These are phyloP conservation scores for Nitzschia sp. DNA, from an alignment of 108 stramenopile genomes.

Conservation along the genomic window DNA sequence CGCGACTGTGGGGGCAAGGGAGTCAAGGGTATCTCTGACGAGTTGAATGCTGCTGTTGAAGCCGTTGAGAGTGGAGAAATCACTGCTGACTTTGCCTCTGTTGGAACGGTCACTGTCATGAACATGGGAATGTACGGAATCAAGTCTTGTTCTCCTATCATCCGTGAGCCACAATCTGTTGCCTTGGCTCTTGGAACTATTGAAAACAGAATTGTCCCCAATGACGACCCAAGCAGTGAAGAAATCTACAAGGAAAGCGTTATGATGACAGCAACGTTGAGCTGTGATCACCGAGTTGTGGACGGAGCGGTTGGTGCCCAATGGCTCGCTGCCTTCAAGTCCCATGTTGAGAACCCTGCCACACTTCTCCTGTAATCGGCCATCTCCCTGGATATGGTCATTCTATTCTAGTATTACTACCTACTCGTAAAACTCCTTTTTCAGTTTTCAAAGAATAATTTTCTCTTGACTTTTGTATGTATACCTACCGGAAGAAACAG, in stretches of 20 bases:
- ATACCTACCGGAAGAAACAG: too few species aligned
- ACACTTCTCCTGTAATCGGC: conserved; percentile 84
- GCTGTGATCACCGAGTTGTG: conserved; percentile 96
- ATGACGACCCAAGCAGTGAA: conserved; percentile 67
- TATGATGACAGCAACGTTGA: conserved; percentile 93
- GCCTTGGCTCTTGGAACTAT: conserved; percentile 97
- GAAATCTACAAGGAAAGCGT: conserved; percentile 68
- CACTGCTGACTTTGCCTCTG: conserved; percentile 29
- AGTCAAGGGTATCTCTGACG: conserved; percentile 79
- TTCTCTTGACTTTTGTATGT: too few species aligned
- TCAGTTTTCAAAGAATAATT: too few species aligned
- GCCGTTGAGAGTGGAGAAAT: conserved; percentile 57
- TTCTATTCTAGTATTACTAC: too few species aligned
- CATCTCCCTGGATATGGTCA: not conserved
- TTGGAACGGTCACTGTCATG: conserved; percentile 93
- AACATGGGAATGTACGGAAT: conserved; percentile 99
- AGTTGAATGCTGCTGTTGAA: conserved; percentile 83
- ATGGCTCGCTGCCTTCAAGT: conserved; percentile 90
- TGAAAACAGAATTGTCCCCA: conserved; percentile 80
- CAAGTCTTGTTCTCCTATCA: conserved; percentile 95
- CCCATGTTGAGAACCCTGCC: conserved; percentile 86
- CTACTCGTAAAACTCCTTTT: too few species aligned
- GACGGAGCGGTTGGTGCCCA: conserved; percentile 94
- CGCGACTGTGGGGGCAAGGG: conserved; percentile 56
- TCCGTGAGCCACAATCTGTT: conserved; percentile 98